phyloP scores from a whole-genome alignment of 129 eudicot genomes.

The Mikania micrantha region DNA sequence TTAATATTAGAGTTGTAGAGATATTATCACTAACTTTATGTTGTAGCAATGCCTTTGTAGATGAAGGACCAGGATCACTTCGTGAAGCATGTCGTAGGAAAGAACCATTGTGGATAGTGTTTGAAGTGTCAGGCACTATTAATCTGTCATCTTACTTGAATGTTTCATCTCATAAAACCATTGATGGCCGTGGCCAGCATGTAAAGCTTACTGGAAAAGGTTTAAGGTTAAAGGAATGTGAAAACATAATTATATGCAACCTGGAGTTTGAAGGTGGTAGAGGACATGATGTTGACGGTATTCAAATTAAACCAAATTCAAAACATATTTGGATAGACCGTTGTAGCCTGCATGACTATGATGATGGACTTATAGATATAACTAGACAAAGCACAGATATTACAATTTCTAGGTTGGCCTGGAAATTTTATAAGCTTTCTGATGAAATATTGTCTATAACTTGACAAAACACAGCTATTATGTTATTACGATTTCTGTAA shows the following conservation, averaged over 20 bases:
- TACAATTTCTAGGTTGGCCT: constrained; percentile 71
- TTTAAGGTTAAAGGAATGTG: constrained; percentile 75
- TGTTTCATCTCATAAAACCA: constrained; percentile 80
- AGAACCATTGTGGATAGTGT: constrained; percentile 82
- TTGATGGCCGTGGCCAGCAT: constrained; percentile 86
- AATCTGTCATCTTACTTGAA: constrained; percentile 58
- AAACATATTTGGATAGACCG: constrained; percentile 91
- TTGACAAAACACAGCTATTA: neutral
- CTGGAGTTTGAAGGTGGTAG: constrained; percentile 86
- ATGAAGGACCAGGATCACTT: constrained; percentile 94
- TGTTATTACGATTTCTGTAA: neutral
- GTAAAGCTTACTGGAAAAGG: constrained; percentile 76
- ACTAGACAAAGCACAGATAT: constrained; percentile 82
- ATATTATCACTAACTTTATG: neutral
- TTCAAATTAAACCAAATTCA: constrained; percentile 91
- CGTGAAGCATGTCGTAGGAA: constrained; percentile 76
- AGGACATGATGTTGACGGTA: constrained; percentile 93
- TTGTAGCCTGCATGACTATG: constrained; percentile 79
- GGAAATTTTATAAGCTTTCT: neutral
- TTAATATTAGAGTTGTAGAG: neutral
- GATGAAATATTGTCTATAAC: neutral
- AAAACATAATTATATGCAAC: constrained; percentile 79
- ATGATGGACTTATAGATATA: constrained; percentile 88
- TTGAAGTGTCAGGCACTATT: constrained; percentile 77
- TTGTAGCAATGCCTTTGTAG: constrained; percentile 35